These are phyloP conservation scores for Aspergillus mulundensis DNA, from an alignment of 495 filamentous ascomycete genomes.

Conservation along the genomic window DNA sequence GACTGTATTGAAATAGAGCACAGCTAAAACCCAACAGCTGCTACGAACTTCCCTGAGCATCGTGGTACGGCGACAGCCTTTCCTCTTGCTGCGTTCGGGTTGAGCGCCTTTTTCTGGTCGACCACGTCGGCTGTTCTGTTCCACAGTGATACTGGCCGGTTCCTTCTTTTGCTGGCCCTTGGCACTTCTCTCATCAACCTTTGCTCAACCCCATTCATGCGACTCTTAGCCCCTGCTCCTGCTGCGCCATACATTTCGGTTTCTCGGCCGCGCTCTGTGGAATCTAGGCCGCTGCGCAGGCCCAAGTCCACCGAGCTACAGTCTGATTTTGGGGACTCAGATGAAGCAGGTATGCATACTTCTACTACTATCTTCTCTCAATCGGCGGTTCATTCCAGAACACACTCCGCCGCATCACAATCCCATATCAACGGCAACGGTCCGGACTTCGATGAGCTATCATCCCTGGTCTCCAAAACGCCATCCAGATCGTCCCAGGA, in stretches of 20 bases:
- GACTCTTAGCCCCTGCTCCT: conserved; percentile 66
- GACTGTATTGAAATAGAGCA: conserved; percentile 4
- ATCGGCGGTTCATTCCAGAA: conserved; percentile 29
- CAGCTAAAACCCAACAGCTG: conserved; percentile 47
- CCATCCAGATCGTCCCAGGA: conserved; percentile 37
- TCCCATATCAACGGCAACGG: conserved; percentile 28
- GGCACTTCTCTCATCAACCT: conserved; percentile 77
- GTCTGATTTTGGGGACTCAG: conserved; percentile 37
- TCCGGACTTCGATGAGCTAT: conserved; percentile 62
- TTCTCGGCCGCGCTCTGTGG: conserved; percentile 43
- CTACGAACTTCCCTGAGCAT: conserved; percentile 87
- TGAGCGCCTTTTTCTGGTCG: conserved; percentile 96
- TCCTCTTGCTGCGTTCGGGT: conserved; percentile 84
- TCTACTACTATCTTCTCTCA: conserved; percentile 30
- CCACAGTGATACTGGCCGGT: conserved; percentile 74
- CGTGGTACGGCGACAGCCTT: conserved; percentile 93
- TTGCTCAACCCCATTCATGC: conserved; percentile 73
- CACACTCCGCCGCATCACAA: conserved; percentile 37
- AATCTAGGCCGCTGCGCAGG: conserved; percentile 59
- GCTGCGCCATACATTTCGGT: conserved; percentile 61
- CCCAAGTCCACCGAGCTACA: conserved; percentile 55
- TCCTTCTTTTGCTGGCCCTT: conserved; percentile 72
- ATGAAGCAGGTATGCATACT: conserved; percentile 67
- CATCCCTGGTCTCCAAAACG: conserved; percentile 73
- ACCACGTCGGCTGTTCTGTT: conserved; percentile 71